Base-by-base conservation (phyloP, 495 filamentous ascomycete genomes). In the Xylaria longipes region DNA sequence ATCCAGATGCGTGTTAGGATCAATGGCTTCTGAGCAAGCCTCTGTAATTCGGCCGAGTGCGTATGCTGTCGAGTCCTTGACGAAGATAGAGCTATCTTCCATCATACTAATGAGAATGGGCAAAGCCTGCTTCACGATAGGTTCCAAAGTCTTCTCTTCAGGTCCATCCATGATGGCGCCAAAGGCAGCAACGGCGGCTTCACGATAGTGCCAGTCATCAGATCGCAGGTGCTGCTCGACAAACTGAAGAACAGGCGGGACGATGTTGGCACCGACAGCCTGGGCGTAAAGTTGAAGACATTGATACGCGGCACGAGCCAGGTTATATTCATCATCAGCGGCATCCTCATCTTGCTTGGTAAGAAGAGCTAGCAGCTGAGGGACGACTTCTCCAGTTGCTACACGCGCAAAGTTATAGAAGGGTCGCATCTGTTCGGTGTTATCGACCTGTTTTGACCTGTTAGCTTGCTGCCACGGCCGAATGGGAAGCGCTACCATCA, bases 81-180 rank as follows among this genome's bases (percentile, higher is more conserved):
- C 96, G 73, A 94, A 91, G 60, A 98, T 84, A 20, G 91, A 92
- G 71, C 82, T 87, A 78, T 99, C 96, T 62, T 95, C 89, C 97
- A 99, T 98, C 96, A 98, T 98, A 68, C 85, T 89, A 73, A 98
- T 92, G 66, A 99, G 85, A 43, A 97, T 93, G 48, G 91, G 90
- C 71, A 98, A 87, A 57, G 94, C 97, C 78, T 97, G 94, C 85
- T 97, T 97, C 79, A 99, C 92, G 66, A 98, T 88, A 43, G 94
- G 94, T 72, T 96, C 93, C 67, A 99, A 84, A 50, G 93, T 84
- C 79, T 91, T 92, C 78, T 95, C 92, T 50, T 98, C 95, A 1
- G 96, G 96, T 27, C 96, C 96, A 77, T 98, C 96, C 96, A 99
- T 98, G 72, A 99, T 98, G 60, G 94, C 96, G 69, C 96, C 97